A percentile compares a stretch with the other conserved stretches of the same genome.
These are phyloP conservation scores for Zalaria sp. DNA, from an alignment of 2,329 filamentous ascomycete species.

Conservation along the genomic window DNA sequence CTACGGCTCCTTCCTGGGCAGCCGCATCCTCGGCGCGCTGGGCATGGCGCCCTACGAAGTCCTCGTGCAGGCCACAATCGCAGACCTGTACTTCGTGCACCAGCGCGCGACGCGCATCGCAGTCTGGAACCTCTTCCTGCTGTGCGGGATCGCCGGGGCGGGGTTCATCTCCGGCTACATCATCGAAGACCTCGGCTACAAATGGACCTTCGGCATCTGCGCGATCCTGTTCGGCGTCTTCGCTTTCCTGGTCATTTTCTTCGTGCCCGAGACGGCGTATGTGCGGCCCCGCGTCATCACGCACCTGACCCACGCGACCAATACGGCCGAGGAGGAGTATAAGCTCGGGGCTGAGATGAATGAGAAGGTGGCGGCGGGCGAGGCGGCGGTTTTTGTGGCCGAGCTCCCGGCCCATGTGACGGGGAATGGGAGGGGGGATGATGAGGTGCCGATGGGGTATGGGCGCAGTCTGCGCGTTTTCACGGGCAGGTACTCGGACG, in stretches of 20 bases:
- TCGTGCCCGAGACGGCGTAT: slow-evolving; percentile 17
- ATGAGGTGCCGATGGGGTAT: slow-evolving; percentile 15
- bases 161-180: slow-evolving; percentile 25
- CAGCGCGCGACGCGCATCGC: slow-evolving; percentile 24
- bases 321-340: background rate
- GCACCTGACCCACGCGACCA: background rate
- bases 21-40: slow-evolving; percentile 28
- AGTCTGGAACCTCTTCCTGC: slow-evolving; percentile 25
- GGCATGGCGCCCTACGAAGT: slow-evolving; percentile 31
- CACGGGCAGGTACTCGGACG: slow-evolving; percentile 19
- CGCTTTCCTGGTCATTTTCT: slow-evolving; percentile 15
- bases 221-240: slow-evolving; percentile 22
- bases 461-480: slow-evolving; percentile 13
- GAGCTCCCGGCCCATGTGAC: slow-evolving; percentile 5
- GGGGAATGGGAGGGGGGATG: slow-evolving; percentile 7
- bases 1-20: slow-evolving; percentile 18
- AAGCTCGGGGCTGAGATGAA: slow-evolving; percentile 1
- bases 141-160: slow-evolving; percentile 24
- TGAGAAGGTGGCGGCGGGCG: slow-evolving; percentile 9
- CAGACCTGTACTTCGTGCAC: slow-evolving; percentile 31
- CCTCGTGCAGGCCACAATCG: slow-evolving; percentile 37
- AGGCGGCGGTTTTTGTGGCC: slow-evolving; percentile 7
- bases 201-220: slow-evolving; percentile 23
- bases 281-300: slow-evolving; percentile 6
- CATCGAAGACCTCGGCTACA: slow-evolving; percentile 24